Base-by-base conservation (phyloP, 805 yeast genomes). In the Torulaspora delbrueckii region DNA sequence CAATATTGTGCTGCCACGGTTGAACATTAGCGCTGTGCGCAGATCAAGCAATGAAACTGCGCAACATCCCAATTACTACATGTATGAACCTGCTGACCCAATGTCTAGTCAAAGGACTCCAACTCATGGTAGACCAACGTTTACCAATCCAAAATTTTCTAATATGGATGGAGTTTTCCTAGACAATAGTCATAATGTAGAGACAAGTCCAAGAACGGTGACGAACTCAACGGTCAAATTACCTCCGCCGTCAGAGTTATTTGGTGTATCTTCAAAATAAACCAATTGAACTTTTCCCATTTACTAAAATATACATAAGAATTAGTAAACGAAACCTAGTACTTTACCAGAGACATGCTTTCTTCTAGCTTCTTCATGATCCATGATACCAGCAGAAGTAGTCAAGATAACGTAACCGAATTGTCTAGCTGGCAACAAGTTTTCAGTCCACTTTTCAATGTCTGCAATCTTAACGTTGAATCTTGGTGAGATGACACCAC, bases 311-410 rank as follows among this genome's bases (percentile, higher is more conserved):
- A 38, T 22, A 28, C 24, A 19, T 19, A 37, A 32, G 18, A 26
- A 42, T 24, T 84, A 90, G 82, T 90, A 90, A 57, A 90, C 96
- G 78, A 87, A 90, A 71, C 98, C 98, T 70, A 90, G 83, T 74
- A 90, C 85, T 81, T 90, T 90, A 75, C 98, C 98, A 62, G 97
- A 87, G 62, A 90, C 97, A 78, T 90, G 97, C 86, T 91, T 91
- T 83, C 97, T 86, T 84, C 96, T 87, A 68, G 98, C 98, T 81
- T 91, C 97, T 81, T 91, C 97, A 78, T 90, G 98, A 81, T 91
- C 98, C 96, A 90, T 89, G 68, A 90, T 90, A 77, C 98, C 98
- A 65, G 97, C 96, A 67, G 98, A 91, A 66, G 98, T 90, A 76
- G 98, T 91, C 72, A 90, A 82, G 74, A 90, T 86, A 69, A 90